Evolutionary conservation across 345 rosid genomes (phyloP).

Genomic region (Rhizophora mangle): DNA sequence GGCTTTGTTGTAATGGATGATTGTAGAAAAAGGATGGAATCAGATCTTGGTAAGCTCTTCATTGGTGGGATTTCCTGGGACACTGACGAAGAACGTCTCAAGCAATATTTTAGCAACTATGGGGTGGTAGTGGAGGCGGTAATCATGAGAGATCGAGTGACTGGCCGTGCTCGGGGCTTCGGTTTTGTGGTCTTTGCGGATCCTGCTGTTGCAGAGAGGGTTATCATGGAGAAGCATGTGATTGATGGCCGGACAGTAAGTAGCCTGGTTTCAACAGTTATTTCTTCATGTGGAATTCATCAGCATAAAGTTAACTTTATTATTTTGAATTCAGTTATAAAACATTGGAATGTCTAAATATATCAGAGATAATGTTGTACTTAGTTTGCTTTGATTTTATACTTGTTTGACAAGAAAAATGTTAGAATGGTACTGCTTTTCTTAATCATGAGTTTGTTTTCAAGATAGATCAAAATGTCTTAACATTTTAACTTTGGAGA

Average conservation of each 20-base stretch:
- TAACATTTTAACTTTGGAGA: no score
- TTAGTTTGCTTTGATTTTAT: background rate
- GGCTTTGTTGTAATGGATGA: slow-evolving; percentile 25
- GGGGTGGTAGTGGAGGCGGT: slow-evolving; percentile 94
- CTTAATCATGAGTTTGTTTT: slow-evolving; percentile 1
- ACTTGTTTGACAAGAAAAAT: background rate
- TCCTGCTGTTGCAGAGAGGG: slow-evolving; percentile 89
- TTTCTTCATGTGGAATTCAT: slow-evolving; percentile 8
- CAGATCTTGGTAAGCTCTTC: slow-evolving; percentile 98
- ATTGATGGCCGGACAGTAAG: slow-evolving; percentile 93
- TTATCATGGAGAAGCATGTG: slow-evolving; percentile 85
- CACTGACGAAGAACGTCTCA: slow-evolving; percentile 84
- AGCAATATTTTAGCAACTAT: slow-evolving; percentile 75
- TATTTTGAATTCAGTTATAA: background rate
- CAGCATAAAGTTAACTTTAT: background rate
- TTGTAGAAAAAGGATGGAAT: slow-evolving; percentile 79
- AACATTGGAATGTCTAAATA: background rate
- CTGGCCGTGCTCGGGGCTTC: slow-evolving; percentile 95
- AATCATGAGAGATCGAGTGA: slow-evolving; percentile 95
- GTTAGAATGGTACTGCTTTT: background rate
- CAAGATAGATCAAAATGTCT: background rate
- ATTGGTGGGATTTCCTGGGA: slow-evolving; percentile 99
- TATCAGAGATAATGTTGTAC: background rate
- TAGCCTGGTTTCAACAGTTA: slow-evolving; percentile 20
- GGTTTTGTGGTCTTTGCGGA: slow-evolving; percentile 89